Base-by-base conservation (phyloP, 169 alveolate genomes). In the Eimeria praecox region DNA sequence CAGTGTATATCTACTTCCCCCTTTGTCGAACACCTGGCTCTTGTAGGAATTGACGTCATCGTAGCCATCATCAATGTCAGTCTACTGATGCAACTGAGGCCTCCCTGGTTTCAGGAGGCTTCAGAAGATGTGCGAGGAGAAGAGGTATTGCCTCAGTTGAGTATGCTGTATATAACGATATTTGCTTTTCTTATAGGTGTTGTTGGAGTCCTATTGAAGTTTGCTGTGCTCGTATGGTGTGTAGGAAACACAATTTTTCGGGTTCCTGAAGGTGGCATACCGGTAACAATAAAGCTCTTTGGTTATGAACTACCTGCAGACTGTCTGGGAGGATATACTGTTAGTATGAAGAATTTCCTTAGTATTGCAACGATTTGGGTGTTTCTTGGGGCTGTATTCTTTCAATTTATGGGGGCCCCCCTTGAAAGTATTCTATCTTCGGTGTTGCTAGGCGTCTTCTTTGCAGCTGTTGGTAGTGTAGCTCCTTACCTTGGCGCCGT, bases 91-190 rank as follows among this genome's bases (percentile, higher is more conserved):
- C 16, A 20, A 20, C 35, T 49, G 54, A 22, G 91, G 91, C 91
- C 91, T 14, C 46, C 91, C 6, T 83, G 91, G 91, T 83, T 49
- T 38, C 75, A 49, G 20, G 91, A 83, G 77, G 52, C 52, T 9
- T 83, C 91, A 5, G 91, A 83, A 27, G 91, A 83, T 3, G 91
- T 52, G 52, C 46, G 77, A 33, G 56, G 52, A 0, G 91, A 83
- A 5, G 75, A 16, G 38, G 77, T n/a, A 22, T 52, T 52, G 46
- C 91, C 54, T 24, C 8, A 14, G 1, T 54, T 64, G 49, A 52
- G 75, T 38, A 20, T 83, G n/a, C 8, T 30, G 6, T 83, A 52
- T 38, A 52, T 83, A 77, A 30, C n/a, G 42, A 8, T 38, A 14
- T 52, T 38, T n/a, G 46, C 75, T 0, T 4, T 22, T 24, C 77